A percentile compares a stretch with the other conserved stretches of the same genome.
Evolutionary conservation across 2,329 filamentous ascomycete genomes (phyloP).

Genomic region (Cordyceps fumosorosea): DNA sequence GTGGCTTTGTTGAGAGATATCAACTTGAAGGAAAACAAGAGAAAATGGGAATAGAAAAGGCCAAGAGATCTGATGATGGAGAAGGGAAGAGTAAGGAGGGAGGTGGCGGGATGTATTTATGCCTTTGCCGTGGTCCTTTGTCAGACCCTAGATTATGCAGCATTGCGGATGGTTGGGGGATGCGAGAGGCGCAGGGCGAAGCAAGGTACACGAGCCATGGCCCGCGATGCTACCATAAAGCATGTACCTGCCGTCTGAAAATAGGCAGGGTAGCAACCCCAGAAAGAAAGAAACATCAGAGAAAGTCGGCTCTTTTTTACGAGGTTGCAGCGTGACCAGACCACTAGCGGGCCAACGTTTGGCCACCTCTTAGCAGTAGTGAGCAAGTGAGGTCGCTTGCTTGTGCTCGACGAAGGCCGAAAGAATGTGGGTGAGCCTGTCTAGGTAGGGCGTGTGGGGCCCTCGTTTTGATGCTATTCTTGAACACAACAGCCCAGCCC

Average conservation of each 20-base stretch:
- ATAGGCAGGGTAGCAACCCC: neutral
- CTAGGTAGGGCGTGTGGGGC: neutral
- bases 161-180: neutral
- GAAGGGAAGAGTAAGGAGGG: neutral
- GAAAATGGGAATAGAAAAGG: neutral
- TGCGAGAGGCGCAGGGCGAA: neutral
- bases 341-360: neutral
- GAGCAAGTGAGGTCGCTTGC: no score
- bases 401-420: neutral
- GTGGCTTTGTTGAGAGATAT: neutral
- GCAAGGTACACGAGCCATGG: neutral
- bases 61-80: neutral
- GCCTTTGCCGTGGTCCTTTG: neutral
- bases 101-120: constrained; percentile 1
- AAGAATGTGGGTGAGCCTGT: neutral
- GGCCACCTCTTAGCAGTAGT: neutral
- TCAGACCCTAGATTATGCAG: neutral
- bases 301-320: constrained; percentile 1
- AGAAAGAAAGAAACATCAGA: neutral
- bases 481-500: neutral
- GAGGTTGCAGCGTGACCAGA: constrained; percentile 7
- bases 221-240: neutral
- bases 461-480: neutral
- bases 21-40: neutral
- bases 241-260: neutral